These are phyloP conservation scores for Kwoniella newhampshirensis DNA, from an alignment of 768 basidiomycete species.

Conservation along the genomic window DNA sequence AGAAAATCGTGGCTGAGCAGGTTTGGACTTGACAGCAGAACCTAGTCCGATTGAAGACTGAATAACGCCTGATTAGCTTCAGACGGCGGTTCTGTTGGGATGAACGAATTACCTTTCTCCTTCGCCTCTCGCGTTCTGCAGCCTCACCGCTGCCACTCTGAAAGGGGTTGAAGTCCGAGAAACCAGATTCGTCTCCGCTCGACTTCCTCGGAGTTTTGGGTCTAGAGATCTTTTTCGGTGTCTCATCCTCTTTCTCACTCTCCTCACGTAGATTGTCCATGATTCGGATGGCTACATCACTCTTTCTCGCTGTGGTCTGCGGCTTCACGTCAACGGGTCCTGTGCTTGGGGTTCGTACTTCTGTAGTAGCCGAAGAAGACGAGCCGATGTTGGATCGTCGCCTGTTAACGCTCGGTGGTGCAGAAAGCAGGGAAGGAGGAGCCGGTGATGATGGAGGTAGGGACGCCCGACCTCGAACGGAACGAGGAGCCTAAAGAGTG, in stretches of 20 bases:
- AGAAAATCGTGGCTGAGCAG: constrained; percentile 33
- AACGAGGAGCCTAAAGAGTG: constrained; percentile 15
- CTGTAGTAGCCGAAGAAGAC: constrained; percentile 11
- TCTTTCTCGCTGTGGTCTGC: constrained; percentile 12
- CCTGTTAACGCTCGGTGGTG: constrained; percentile 2
- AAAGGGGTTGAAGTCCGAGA: constrained; percentile 52
- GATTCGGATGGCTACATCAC: constrained; percentile 11
- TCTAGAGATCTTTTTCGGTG: constrained; percentile 18
- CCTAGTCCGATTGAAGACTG: constrained; percentile 37
- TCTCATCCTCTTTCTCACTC: constrained; percentile 25
- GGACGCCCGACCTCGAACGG: constrained; percentile 15
- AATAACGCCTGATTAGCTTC: not conserved
- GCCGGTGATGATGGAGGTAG: constrained; percentile 16
- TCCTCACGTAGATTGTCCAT: constrained; percentile 29
- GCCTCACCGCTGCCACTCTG: constrained; percentile 50
- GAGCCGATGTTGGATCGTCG: constrained; percentile 10
- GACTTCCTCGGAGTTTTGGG: constrained; percentile 34
- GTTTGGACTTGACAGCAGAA: constrained; percentile 2
- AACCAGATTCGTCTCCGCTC: constrained; percentile 39
- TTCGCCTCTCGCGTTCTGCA: constrained; percentile 33
- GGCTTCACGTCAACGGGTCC: constrained; percentile 5
- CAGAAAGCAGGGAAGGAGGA: not conserved
- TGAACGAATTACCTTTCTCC: constrained; percentile 44
- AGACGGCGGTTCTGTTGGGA: not conserved
- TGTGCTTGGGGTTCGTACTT: constrained; percentile 16